phyloP scores from a whole-genome alignment of 495 filamentous ascomycete species.

The Sordaria brevicollis region DNA sequence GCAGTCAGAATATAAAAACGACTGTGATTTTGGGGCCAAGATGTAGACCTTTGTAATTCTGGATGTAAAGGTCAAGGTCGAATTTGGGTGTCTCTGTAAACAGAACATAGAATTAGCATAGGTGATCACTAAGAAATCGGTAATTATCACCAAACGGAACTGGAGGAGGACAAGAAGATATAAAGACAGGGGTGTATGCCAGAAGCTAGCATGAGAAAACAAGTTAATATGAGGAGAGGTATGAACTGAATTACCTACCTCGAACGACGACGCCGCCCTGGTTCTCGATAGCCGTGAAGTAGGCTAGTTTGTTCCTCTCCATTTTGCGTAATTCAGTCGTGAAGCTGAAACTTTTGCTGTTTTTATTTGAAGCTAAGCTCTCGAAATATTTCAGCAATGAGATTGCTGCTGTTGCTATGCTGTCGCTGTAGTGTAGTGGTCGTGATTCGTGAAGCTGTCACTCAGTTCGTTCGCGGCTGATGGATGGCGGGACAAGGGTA shows the following conservation, averaged over 20 bases:
- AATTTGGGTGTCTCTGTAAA: constrained; percentile 72
- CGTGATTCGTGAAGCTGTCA: background rate
- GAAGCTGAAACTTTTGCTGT: background rate
- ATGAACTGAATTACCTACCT: constrained; percentile 22
- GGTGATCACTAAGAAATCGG: background rate
- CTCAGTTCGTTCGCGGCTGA: background rate
- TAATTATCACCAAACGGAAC: background rate
- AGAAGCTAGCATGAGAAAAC: background rate
- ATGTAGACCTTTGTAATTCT: constrained; percentile 72
- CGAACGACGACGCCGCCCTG: constrained; percentile 34
- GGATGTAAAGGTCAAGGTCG: constrained; percentile 84
- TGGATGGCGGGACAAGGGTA: background rate
- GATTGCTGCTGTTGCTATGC: background rate
- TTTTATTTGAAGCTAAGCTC: background rate
- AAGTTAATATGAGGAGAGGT: background rate
- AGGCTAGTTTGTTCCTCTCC: constrained; percentile 21
- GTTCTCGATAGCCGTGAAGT: constrained; percentile 35
- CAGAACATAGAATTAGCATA: background rate
- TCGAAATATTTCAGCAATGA: background rate
- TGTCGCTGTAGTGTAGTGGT: background rate
- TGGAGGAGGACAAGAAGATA: background rate
- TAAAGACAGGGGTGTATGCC: background rate
- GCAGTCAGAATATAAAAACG: background rate
- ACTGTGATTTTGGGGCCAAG: background rate
- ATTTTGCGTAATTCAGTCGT: constrained; percentile 5